Percentiles rank a stretch among this genome's conserved stretches.
Conservation (phyloP, 148 eudicot species). For the Diospyros lotus region DNA sequence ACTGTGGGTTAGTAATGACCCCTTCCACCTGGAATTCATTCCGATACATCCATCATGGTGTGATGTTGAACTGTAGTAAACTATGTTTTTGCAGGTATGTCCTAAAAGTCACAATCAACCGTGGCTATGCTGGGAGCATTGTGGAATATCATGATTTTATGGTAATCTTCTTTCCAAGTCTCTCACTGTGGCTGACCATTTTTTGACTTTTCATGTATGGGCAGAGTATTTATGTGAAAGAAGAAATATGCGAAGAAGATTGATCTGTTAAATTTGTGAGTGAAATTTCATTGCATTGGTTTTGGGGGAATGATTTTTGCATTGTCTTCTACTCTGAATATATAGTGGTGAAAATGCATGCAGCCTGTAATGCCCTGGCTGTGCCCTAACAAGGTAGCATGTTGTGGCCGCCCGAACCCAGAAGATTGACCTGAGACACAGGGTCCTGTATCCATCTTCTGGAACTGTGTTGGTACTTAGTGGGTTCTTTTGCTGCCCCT, state of each 20-base stretch:
- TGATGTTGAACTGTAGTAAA: too few species aligned
- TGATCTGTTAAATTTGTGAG: background rate
- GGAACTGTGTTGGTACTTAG: too few species aligned
- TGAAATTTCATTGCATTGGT: background rate
- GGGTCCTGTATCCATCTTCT: too few species aligned
- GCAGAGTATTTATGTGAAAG: background rate
- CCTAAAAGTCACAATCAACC: conserved; percentile 85
- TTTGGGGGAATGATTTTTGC: background rate
- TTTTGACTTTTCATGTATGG: background rate
- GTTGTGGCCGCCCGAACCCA: too few species aligned
- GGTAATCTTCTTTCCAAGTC: conserved; percentile 10
- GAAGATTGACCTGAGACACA: too few species aligned
- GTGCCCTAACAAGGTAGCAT: too few species aligned
- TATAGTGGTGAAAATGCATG: background rate
- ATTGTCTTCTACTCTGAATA: background rate
- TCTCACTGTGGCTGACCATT: background rate
- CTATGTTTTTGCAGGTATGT: conserved; percentile 59
- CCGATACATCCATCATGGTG: background rate
- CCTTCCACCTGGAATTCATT: background rate
- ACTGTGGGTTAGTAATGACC: background rate
- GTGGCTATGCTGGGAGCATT: conserved; percentile 93
- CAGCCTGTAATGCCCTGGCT: too few species aligned
- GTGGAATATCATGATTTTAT: conserved; percentile 31
- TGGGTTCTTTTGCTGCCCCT: too few species aligned
- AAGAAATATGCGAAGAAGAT: background rate